Conservation (phyloP, 805 yeast genomes). For the Nematodospora valgi region DNA sequence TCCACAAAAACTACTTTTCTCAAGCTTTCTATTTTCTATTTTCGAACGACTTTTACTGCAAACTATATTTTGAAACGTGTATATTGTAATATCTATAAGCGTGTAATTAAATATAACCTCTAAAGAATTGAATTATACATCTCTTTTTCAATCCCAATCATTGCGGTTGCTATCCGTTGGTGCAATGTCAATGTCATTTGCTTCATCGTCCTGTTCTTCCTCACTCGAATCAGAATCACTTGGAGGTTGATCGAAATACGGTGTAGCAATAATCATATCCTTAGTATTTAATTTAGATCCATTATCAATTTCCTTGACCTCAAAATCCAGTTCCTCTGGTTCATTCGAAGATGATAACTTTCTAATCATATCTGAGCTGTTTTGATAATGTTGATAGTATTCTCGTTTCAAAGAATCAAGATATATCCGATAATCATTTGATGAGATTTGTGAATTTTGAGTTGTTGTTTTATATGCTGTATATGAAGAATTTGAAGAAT, state of each 20-base stretch:
- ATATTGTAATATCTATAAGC: no score
- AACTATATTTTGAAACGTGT: no score
- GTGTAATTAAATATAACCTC: no score
- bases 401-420: slow-evolving; percentile 9
- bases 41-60: no score
- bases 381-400: slow-evolving; percentile 5
- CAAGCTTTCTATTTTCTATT: no score
- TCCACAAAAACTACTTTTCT: no score
- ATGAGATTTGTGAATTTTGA: slow-evolving; percentile 2
- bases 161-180: no score
- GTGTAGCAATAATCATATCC: slow-evolving; percentile 31
- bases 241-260: slow-evolving; percentile 38
- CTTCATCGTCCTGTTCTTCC: no score
- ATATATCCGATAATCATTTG: slow-evolving; percentile 10
- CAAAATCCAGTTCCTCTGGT: slow-evolving; percentile 5
- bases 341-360: not conserved
- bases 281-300: slow-evolving; percentile 7
- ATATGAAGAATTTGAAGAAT: not conserved
- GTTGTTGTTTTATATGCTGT: slow-evolving; percentile 1
- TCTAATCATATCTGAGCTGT: not conserved
- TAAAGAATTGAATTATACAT: no score
- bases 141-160: no score
- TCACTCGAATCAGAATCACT: slow-evolving; percentile 28
- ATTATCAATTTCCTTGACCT: slow-evolving; percentile 3
- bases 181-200: no score